Percentiles rank a stretch among this genome's conserved stretches.
Evolutionary conservation across 495 filamentous ascomycete species (phyloP).

Genomic region (Talaromyces stipitatus): DNA sequence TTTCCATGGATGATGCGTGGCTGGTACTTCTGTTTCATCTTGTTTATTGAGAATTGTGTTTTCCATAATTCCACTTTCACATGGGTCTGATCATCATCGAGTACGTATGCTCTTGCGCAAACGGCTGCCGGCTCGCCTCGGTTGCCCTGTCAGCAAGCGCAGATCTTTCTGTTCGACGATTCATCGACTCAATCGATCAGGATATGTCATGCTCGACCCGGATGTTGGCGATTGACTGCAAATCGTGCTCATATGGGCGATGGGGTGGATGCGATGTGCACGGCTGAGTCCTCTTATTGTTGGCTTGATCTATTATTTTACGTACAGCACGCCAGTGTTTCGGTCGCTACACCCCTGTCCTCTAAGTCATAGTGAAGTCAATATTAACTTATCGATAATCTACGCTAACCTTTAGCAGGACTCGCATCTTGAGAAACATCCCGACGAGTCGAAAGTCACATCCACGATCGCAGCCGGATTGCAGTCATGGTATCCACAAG

Average conservation of each 20-base stretch:
- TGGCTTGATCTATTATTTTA: no score
- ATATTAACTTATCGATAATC: not conserved
- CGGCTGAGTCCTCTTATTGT: not conserved
- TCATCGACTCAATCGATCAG: not conserved
- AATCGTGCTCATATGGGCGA: not conserved
- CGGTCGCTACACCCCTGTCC: not conserved
- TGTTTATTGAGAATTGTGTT: not conserved
- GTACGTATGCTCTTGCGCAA: no score
- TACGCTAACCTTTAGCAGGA: not conserved
- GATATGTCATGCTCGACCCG: not conserved
- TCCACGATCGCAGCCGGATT: not conserved
- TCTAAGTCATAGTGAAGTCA: not conserved
- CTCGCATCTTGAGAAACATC: not conserved
- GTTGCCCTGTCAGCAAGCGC: no score
- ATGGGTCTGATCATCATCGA: not conserved
- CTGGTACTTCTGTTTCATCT: not conserved
- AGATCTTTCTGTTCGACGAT: no score
- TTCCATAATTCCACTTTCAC: not conserved
- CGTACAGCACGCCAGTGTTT: not conserved
- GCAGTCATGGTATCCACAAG: constrained; percentile 58
- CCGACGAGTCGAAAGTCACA: not conserved
- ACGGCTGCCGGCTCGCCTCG: no score
- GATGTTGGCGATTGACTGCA: not conserved
- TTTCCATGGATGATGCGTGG: not conserved
- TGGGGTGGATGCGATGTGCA: not conserved